Percentiles rank a stretch among this genome's conserved stretches.
phyloP scores from a whole-genome alignment of 2,329 filamentous ascomycete species.

The Hymenoscyphus fructigenus region DNA sequence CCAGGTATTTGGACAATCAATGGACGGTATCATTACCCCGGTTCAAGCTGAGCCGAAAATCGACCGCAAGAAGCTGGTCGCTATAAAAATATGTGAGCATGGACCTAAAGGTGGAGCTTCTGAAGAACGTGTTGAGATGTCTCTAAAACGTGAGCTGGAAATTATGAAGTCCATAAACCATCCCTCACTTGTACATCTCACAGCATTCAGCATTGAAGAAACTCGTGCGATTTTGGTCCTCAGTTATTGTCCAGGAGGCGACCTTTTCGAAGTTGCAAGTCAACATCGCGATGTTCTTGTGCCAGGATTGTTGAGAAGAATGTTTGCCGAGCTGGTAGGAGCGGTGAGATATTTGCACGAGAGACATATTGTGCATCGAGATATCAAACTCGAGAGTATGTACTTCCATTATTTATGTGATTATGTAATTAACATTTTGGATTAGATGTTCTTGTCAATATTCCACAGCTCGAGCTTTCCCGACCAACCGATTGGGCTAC shows the following conservation, averaged over 20 bases:
- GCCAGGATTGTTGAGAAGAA: constrained; percentile 70
- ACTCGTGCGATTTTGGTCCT: constrained; percentile 81
- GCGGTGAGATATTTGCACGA: constrained; percentile 85
- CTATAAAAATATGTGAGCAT: constrained; percentile 93
- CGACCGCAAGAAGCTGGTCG: constrained; percentile 79
- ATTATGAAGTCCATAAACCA: constrained; percentile 87
- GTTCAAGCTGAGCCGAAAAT: constrained; percentile 40
- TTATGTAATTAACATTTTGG: constrained; percentile 14
- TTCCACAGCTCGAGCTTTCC: constrained; percentile 67
- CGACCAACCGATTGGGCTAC: constrained; percentile 65
- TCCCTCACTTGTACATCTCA: constrained; percentile 85
- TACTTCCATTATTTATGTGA: constrained; percentile 32
- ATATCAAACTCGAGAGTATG: constrained; percentile 97
- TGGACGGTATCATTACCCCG: constrained; percentile 36
- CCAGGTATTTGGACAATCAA: constrained; percentile 31
- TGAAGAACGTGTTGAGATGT: constrained; percentile 89
- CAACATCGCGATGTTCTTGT: constrained; percentile 66
- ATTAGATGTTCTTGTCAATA: constrained; percentile 88
- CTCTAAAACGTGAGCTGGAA: constrained; percentile 89
- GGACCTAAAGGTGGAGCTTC: constrained; percentile 91
- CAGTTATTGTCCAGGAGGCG: constrained; percentile 89
- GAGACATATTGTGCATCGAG: constrained; percentile 86
- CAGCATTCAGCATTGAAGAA: constrained; percentile 85
- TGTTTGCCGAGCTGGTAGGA: constrained; percentile 85
- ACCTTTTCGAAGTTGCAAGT: constrained; percentile 90